A percentile compares a stretch with the other conserved stretches of the same genome.
Conservation (phyloP, 1,284 basidiomycete species). For the Schizophyllum amplum region DNA sequence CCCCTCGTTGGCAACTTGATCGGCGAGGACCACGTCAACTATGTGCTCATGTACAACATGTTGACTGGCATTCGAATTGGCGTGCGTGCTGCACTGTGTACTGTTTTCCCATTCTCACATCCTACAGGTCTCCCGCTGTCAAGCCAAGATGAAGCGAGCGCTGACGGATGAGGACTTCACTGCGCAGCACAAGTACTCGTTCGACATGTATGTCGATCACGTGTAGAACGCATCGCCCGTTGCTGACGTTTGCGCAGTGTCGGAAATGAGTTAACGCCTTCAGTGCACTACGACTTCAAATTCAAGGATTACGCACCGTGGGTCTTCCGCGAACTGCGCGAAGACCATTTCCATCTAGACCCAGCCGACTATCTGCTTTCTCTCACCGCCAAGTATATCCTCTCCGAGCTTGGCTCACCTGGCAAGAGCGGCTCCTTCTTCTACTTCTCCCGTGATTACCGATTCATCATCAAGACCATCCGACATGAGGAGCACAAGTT, state of each 20-base stretch:
- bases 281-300: conserved; percentile 95
- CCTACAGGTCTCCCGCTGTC: conserved; percentile 74
- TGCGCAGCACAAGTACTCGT: conserved; percentile 92
- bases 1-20: conserved; percentile 93
- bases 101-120: conserved; percentile 19
- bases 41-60: conserved; percentile 99
- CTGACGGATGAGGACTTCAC: conserved; percentile 84
- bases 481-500: conserved; percentile 94
- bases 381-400: conserved; percentile 94
- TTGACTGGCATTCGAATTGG: conserved; percentile 95
- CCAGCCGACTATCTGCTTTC: conserved; percentile 96
- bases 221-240: conserved; percentile 1
- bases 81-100: conserved; percentile 37
- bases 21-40: conserved; percentile 96
- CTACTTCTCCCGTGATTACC: conserved; percentile 98
- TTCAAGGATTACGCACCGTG: conserved; percentile 99
- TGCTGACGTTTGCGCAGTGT: conserved; percentile 41
- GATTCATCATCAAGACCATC: conserved; percentile 99
- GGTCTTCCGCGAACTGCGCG: conserved; percentile 93
- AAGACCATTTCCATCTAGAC: conserved; percentile 92
- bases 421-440: conserved; percentile 99
- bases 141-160: conserved; percentile 86
- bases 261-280: conserved; percentile 95
- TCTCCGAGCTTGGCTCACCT: conserved; percentile 96
- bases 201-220: conserved; percentile 74